Conservation (phyloP, 768 basidiomycete genomes). For the Russula earlei region DNA sequence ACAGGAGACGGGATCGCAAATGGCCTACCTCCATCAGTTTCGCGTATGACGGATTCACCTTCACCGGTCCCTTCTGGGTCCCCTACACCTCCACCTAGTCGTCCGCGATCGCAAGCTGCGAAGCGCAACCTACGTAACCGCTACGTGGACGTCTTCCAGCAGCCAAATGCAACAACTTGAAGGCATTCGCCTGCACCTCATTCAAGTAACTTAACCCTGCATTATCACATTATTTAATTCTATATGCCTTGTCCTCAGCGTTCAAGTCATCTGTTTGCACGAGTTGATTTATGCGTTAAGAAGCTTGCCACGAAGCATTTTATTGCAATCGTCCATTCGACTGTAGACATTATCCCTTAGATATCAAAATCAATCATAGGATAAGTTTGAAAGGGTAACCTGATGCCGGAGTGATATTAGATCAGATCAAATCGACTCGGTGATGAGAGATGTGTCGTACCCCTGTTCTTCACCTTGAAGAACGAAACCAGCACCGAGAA, state of each 20-base stretch:
- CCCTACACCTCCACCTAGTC: slow-evolving; percentile 37
- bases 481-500: slow-evolving; percentile 81
- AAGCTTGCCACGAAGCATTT: neutral
- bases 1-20: slow-evolving; percentile 25
- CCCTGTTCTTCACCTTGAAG: slow-evolving; percentile 87
- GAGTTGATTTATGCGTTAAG: slow-evolving; percentile 12
- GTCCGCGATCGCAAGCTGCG: slow-evolving; percentile 49
- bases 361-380: slow-evolving; percentile 33
- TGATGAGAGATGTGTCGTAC: slow-evolving; percentile 28
- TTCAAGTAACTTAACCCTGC: neutral
- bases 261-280: neutral
- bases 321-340: slow-evolving; percentile 11
- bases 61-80: slow-evolving; percentile 34
- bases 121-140: slow-evolving; percentile 74
- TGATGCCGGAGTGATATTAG: slow-evolving; percentile 23
- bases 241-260: neutral
- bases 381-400: slow-evolving; percentile 79
- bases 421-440: neutral
- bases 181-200: neutral
- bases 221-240: neutral
- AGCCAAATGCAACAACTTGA: slow-evolving; percentile 22
- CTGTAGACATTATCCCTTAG: slow-evolving; percentile 17
- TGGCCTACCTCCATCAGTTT: slow-evolving; percentile 28
- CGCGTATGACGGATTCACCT: slow-evolving; percentile 23
- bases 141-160: slow-evolving; percentile 87